These are phyloP conservation scores for Naganishia friedmannii DNA, from an alignment of 768 basidiomycete species.

Conservation along the genomic window DNA sequence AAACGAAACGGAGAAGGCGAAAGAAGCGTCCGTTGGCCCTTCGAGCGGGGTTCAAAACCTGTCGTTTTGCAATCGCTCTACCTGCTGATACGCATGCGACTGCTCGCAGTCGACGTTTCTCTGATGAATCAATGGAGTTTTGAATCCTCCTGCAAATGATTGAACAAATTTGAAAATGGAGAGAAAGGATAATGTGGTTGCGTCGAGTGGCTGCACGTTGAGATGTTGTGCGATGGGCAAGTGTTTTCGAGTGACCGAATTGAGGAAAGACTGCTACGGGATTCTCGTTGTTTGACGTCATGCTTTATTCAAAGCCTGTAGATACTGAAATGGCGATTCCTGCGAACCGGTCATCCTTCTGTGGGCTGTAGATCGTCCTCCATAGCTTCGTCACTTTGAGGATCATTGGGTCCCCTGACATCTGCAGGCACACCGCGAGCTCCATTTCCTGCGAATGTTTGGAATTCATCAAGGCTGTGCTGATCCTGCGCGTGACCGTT, in stretches of 20 bases:
- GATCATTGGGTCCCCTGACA: too few relatives aligned
- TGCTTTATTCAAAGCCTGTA: not conserved
- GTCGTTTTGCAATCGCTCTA: not conserved
- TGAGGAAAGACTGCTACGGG: too few relatives aligned
- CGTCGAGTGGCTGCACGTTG: too few relatives aligned
- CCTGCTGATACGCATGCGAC: not conserved
- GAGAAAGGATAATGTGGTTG: too few relatives aligned
- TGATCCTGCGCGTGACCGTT: not conserved
- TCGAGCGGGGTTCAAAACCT: not conserved
- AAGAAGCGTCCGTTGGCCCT: not conserved
- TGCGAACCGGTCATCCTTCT: not conserved
- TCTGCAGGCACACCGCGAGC: not conserved
- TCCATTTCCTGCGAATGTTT: not conserved
- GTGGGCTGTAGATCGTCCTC: not conserved
- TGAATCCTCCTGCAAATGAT: too few relatives aligned
- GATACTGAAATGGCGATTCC: not conserved
- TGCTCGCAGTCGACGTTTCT: too few relatives aligned
- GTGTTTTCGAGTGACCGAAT: too few relatives aligned
- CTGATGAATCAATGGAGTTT: too few relatives aligned
- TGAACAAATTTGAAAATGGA: too few relatives aligned
- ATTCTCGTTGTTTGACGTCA: not conserved
- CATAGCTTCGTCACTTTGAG: too few relatives aligned
- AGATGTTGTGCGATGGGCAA: too few relatives aligned
- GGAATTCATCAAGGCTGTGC: not conserved
- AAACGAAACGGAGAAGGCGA: not conserved